Percentiles rank a stretch among this genome's conserved stretches.
These are phyloP conservation scores for Paecilomyces formosus DNA, from an alignment of 2,329 filamentous ascomycete species.

Conservation along the genomic window DNA sequence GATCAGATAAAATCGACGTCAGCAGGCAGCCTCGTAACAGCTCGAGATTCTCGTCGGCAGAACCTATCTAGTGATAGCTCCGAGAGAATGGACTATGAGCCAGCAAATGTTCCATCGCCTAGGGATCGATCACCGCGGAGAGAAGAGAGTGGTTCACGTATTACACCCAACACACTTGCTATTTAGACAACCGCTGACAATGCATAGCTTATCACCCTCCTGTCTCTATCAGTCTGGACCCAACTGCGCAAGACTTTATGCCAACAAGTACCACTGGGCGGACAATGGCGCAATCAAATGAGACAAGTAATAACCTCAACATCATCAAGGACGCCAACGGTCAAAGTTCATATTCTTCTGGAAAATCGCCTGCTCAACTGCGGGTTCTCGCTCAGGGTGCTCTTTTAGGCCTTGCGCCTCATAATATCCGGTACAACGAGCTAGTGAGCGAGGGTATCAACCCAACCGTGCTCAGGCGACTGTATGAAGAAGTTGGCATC, in stretches of 20 bases:
- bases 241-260: slow-evolving; percentile 1
- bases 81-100: slow-evolving; percentile 7
- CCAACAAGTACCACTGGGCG: background rate
- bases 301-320: background rate
- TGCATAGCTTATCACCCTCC: slow-evolving; percentile 27
- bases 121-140: slow-evolving; percentile 14
- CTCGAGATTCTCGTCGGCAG: background rate
- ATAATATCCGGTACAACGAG: slow-evolving; percentile 66
- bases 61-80: background rate
- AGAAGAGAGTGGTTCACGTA: slow-evolving; percentile 27
- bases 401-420: slow-evolving; percentile 52
- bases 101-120: slow-evolving; percentile 18
- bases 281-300: background rate
- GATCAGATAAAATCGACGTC: background rate
- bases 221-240: slow-evolving; percentile 16
- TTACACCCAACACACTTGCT: background rate
- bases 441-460: slow-evolving; percentile 69
- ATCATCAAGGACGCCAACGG: background rate
- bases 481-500: slow-evolving; percentile 65
- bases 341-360: slow-evolving; percentile 4
- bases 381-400: slow-evolving; percentile 54
- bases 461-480: slow-evolving; percentile 49
- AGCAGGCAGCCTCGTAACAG: background rate
- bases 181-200: slow-evolving; percentile 12
- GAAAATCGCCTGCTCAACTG: slow-evolving; percentile 29